A percentile compares a stretch with the other conserved stretches of the same genome.
phyloP scores from a whole-genome alignment of 1,284 basidiomycete species.

The Leucocoprinus gongylophorus region DNA sequence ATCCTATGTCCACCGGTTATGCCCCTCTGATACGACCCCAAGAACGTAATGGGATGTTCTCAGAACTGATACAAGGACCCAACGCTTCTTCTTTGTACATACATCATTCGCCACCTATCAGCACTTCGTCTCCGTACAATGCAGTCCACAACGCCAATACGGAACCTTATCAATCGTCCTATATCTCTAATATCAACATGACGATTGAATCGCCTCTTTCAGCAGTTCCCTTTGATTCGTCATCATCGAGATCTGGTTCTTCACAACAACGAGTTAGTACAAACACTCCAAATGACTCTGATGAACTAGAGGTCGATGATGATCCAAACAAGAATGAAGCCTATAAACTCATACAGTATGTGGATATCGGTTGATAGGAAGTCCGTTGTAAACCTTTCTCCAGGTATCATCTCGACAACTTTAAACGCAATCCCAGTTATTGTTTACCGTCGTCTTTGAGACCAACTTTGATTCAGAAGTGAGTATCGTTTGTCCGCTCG shows the following conservation, averaged over 20 bases:
- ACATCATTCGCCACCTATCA: conserved; percentile 35
- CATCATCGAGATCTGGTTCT: conserved; percentile 22
- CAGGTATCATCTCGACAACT: conserved; percentile 85
- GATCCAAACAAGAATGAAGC: conserved; percentile 72
- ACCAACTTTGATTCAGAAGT: conserved; percentile 81
- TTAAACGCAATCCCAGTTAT: conserved; percentile 72
- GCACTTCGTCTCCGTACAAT: conserved; percentile 33
- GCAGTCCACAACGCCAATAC: conserved; percentile 27
- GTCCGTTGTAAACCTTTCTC: neutral
- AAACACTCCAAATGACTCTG: conserved; percentile 14
- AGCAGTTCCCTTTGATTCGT: conserved; percentile 39
- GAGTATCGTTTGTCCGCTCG: conserved; percentile 12
- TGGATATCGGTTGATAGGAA: conserved; percentile 7
- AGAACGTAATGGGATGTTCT: conserved; percentile 46
- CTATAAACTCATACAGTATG: conserved; percentile 73
- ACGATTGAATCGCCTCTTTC: conserved; percentile 46
- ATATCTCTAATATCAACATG: conserved; percentile 51
- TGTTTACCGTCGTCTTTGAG: conserved; percentile 82
- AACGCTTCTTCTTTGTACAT: conserved; percentile 59
- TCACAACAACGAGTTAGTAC: conserved; percentile 15
- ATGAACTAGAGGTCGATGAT: conserved; percentile 46
- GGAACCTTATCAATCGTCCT: conserved; percentile 46
- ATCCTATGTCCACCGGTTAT: conserved; percentile 32
- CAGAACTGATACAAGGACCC: conserved; percentile 53
- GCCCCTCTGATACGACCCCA: conserved; percentile 30